Conservation (phyloP, 2,329 filamentous ascomycete genomes). For the Colletotrichum neosansevieriae region DNA sequence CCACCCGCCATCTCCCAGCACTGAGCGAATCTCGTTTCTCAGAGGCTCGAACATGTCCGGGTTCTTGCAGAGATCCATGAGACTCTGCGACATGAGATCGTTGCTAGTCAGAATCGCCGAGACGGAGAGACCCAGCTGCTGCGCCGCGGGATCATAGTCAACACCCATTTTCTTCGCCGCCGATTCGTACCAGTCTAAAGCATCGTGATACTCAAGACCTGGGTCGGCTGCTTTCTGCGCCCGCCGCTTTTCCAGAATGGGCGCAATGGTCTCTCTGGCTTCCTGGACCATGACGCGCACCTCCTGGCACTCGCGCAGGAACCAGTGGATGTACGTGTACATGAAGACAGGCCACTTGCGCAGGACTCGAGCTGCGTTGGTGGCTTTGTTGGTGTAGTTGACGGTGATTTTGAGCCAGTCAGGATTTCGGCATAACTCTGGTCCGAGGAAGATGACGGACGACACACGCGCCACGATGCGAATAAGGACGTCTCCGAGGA, state of each 20-base stretch:
- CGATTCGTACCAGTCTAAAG: slow-evolving; percentile 42
- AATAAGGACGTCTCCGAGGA: slow-evolving; percentile 20
- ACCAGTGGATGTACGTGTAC: slow-evolving; percentile 40
- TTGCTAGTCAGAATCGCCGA: slow-evolving; percentile 44
- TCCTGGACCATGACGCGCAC: slow-evolving; percentile 29
- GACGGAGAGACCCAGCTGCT: slow-evolving; percentile 43
- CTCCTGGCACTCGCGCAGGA: slow-evolving; percentile 39
- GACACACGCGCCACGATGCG: slow-evolving; percentile 43
- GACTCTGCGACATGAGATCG: slow-evolving; percentile 42
- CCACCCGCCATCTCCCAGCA: slow-evolving; percentile 16
- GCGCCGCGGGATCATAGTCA: slow-evolving; percentile 7
- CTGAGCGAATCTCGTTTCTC: slow-evolving; percentile 41
- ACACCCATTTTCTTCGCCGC: slow-evolving; percentile 19
- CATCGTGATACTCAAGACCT: slow-evolving; percentile 37
- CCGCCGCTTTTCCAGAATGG: slow-evolving; percentile 41
- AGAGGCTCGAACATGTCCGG: slow-evolving; percentile 42
- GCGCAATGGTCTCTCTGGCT: slow-evolving; percentile 34
- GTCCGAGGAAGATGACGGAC: slow-evolving; percentile 42
- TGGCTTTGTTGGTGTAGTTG: slow-evolving; percentile 29
- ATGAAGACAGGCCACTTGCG: slow-evolving; percentile 39
- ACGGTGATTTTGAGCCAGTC: slow-evolving; percentile 41
- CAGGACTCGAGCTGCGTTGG: slow-evolving; percentile 29
- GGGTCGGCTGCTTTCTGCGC: slow-evolving; percentile 13
- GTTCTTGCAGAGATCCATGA: slow-evolving; percentile 42
- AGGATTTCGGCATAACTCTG: slow-evolving; percentile 40